Base-by-base conservation (phyloP, 352 stramenopile genomes). In the Pythium volutum region DNA sequence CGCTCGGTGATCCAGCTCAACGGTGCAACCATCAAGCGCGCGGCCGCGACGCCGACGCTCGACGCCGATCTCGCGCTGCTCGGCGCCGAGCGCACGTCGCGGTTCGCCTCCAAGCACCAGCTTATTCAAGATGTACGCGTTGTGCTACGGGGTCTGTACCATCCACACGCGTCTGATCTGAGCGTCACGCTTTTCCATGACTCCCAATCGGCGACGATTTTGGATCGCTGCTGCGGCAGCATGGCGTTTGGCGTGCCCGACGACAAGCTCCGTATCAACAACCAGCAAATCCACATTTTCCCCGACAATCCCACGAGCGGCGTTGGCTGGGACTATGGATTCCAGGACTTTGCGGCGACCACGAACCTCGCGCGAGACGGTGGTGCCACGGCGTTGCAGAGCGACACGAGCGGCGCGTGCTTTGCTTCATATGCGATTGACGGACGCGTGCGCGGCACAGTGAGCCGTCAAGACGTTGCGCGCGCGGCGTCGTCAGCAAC, bases 281-380 rank as follows among this genome's bases (percentile, higher is more conserved):
- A 67, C 4, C 57, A 69, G 16, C 81, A 86, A 15, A 29, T 83
- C 36, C 56, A 70, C 20, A 67, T 74, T 2, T 75, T 77, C 10
- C 47, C 71, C 8, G 43, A 51, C 0, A 87, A 88, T 45, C 71
- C 76, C 5, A 88, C 73, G 18, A 91, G 76, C 25, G 84, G 79
- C 3, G 69, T 89, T 10, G 86, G 86, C 1, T 84, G 64, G 51
- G 86, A 93, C 61, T 91, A 92, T 51, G 70, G 66, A 4, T 93
- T 95, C 42, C 69, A 69, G 14, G 84, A 93, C 43, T 73, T 84
- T 4, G 12, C 23, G 9, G 52, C 56, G 5, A 45, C 49, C 0
- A 55, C 50, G 18, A 95, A 93, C 54, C 64, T 93, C 18, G 86
- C 84, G 1, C 51, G 73, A 0, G 62, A 73, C 42, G 82, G 79